phyloP scores from a whole-genome alignment of 2,329 filamentous ascomycete genomes.

The Mollisiaceae sp. region DNA sequence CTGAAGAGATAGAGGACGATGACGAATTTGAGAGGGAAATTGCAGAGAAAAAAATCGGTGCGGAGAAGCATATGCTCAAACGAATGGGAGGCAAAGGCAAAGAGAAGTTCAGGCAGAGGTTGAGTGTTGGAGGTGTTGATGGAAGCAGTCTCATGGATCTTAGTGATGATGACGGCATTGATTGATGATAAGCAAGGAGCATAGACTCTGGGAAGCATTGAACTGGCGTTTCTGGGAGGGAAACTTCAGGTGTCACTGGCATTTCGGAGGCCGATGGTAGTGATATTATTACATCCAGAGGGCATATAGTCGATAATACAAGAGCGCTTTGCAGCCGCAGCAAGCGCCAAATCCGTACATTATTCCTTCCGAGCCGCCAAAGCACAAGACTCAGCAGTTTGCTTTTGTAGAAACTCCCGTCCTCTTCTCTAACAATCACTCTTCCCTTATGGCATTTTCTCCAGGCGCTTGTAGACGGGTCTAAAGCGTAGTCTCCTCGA shows the following conservation, averaged over 20 bases:
- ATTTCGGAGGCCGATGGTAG: not conserved
- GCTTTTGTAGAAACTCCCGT: not conserved
- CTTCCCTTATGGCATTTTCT: not conserved
- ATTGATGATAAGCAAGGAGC: slow-evolving; percentile 4
- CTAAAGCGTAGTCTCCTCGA: slow-evolving; percentile 13
- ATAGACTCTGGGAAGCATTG: slow-evolving; percentile 16
- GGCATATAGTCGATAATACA: slow-evolving; percentile 13
- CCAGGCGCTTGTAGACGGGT: not conserved
- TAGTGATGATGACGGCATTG: slow-evolving; percentile 56
- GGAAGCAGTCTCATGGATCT: slow-evolving; percentile 60
- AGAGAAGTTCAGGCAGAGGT: slow-evolving; percentile 46
- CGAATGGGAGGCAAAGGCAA: slow-evolving; percentile 47
- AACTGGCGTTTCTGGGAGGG: slow-evolving; percentile 20
- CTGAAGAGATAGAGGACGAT: slow-evolving; percentile 50
- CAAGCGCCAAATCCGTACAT: not conserved
- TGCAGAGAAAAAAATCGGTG: slow-evolving; percentile 52
- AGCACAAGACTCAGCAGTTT: not conserved
- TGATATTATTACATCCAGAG: not conserved
- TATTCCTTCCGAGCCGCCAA: not conserved
- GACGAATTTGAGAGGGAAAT: slow-evolving; percentile 62
- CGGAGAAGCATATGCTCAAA: slow-evolving; percentile 42
- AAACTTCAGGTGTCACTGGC: not conserved
- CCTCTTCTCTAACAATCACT: not conserved
- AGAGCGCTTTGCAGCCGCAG: not conserved
- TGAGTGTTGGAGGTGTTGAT: slow-evolving; percentile 42